phyloP scores from a whole-genome alignment of 257 asterid genomes.

The Vinca minor region DNA sequence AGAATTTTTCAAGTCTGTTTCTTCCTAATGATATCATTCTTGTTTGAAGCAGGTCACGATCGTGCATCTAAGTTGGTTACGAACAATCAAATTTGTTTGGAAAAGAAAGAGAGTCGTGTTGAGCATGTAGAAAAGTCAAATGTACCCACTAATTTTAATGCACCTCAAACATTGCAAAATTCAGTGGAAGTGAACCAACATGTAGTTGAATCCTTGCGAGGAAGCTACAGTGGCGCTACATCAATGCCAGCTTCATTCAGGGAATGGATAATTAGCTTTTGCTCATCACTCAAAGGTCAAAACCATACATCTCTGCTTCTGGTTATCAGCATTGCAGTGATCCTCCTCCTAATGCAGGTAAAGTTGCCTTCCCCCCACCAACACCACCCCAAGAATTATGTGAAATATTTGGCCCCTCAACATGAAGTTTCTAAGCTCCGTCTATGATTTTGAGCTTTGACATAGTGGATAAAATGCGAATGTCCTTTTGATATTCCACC shows the following conservation, averaged over 20 bases:
- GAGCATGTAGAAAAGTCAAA: slow-evolving; percentile 21
- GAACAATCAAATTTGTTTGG: slow-evolving; percentile 30
- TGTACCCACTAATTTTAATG: slow-evolving; percentile 22
- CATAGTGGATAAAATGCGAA: not conserved
- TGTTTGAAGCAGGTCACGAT: slow-evolving; percentile 18
- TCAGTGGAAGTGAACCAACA: slow-evolving; percentile 25
- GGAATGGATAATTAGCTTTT: slow-evolving; percentile 31
- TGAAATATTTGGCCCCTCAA: too few relatives aligned
- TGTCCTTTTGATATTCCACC: not conserved
- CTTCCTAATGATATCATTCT: not conserved
- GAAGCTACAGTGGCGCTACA: slow-evolving; percentile 22
- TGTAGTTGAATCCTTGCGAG: slow-evolving; percentile 25
- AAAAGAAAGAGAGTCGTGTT: slow-evolving; percentile 9
- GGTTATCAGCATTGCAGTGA: slow-evolving; percentile 46
- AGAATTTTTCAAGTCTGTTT: not conserved
- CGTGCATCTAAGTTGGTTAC: slow-evolving; percentile 29
- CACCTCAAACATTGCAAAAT: slow-evolving; percentile 29
- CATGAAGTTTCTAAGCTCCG: not conserved
- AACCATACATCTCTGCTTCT: slow-evolving; percentile 46
- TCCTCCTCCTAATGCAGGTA: slow-evolving; percentile 93
- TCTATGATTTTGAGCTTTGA: not conserved
- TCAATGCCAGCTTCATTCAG: slow-evolving; percentile 34
- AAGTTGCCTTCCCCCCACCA: not conserved
- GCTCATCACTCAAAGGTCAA: slow-evolving; percentile 42
- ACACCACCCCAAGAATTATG: not conserved